These are phyloP conservation scores for Psilocybe azurescens DNA, from an alignment of 768 basidiomycete genomes.

Conservation along the genomic window DNA sequence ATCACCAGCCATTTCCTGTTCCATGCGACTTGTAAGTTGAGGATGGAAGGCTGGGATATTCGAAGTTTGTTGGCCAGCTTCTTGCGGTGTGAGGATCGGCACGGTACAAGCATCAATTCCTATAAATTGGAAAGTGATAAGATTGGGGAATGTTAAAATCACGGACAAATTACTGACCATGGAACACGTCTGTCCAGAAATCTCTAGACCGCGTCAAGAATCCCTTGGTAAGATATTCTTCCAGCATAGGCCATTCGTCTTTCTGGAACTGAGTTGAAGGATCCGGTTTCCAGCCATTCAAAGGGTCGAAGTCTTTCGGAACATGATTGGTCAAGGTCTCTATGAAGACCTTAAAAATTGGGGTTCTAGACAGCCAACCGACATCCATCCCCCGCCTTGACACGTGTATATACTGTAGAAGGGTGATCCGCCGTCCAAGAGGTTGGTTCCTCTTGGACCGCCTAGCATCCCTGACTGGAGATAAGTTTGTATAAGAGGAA, in stretches of 20 bases:
- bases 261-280: constrained; percentile 47
- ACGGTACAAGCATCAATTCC: constrained; percentile 76
- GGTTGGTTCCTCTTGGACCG: constrained; percentile 56
- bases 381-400: constrained; percentile 76
- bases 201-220: constrained; percentile 66
- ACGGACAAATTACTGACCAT: constrained; percentile 47
- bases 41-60: constrained; percentile 62
- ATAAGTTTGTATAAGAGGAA: constrained; percentile 60
- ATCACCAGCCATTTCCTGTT: constrained; percentile 1
- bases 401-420: constrained; percentile 81
- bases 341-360: constrained; percentile 72
- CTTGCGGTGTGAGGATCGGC: constrained; percentile 67
- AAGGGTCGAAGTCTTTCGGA: constrained; percentile 44
- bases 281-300: constrained; percentile 61
- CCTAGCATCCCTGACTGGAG: constrained; percentile 42
- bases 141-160: neutral
- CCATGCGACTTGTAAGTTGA: constrained; percentile 29
- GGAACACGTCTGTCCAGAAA: constrained; percentile 72
- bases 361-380: constrained; percentile 77
- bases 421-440: constrained; percentile 79
- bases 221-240: constrained; percentile 63
- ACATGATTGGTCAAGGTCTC: constrained; percentile 56
- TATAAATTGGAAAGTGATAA: constrained; percentile 29
- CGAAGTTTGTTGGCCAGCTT: constrained; percentile 55
- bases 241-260: constrained; percentile 61